Conservation (phyloP, 495 filamentous ascomycete genomes). For the Penicillium fimorum region DNA sequence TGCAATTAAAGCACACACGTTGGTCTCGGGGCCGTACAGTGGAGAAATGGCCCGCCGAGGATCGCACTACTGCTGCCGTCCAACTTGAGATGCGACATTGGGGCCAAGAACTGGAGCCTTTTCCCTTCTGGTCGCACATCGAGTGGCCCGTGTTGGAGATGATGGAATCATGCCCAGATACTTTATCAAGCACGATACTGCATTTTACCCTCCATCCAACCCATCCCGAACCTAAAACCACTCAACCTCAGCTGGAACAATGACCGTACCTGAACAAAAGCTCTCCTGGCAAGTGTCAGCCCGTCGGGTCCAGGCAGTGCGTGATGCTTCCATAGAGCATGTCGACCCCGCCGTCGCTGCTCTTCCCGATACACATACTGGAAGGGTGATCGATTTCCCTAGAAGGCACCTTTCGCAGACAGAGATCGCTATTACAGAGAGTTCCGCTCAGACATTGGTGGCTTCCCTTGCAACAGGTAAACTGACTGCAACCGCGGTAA, state of each 20-base stretch:
- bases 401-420: neutral
- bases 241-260: neutral
- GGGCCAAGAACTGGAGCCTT: neutral
- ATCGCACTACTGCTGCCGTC: neutral
- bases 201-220: neutral
- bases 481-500: conserved; percentile 24
- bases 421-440: neutral
- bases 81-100: neutral
- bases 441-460: neutral
- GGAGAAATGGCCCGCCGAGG: too few relatives aligned
- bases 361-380: neutral
- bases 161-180: neutral
- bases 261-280: neutral
- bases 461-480: neutral
- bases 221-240: neutral
- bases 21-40: too few relatives aligned
- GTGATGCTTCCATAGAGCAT: neutral
- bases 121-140: neutral
- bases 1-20: too few relatives aligned
- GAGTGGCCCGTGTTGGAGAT: neutral
- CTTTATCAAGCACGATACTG: neutral
- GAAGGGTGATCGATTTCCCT: conserved; percentile 7
- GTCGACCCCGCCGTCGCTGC: conserved; percentile 3
- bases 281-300: conserved; percentile 2
- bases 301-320: neutral